phyloP scores from a whole-genome alignment of 805 yeast species.

The Hanseniaspora mollemarum region DNA sequence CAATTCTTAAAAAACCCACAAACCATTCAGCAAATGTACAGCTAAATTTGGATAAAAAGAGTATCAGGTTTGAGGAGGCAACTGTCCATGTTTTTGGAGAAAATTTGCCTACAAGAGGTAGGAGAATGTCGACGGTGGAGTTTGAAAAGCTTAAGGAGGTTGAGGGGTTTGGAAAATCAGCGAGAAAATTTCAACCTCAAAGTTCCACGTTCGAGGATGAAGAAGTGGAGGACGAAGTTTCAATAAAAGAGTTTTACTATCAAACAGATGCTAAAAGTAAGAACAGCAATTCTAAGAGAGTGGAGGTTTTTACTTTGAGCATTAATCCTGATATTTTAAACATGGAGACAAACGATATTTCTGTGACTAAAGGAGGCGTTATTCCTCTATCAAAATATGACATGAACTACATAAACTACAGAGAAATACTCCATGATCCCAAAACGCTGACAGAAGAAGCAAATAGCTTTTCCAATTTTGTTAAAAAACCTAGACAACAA shows the following conservation, averaged over 20 bases:
- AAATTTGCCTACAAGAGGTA: constrained; percentile 8
- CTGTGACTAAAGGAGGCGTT: constrained; percentile 15
- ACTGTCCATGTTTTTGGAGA: constrained; percentile 11
- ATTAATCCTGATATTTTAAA: constrained; percentile 4
- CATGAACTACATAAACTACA: constrained; percentile 12
- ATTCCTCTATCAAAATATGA: constrained; percentile 11
- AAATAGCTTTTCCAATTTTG: not conserved
- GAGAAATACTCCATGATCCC: constrained; percentile 14
- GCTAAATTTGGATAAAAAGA: constrained; percentile 11
- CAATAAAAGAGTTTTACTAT: constrained; percentile 6
- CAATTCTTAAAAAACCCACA: constrained; percentile 6
- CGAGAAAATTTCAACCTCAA: constrained; percentile 2
- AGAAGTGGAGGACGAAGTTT: constrained; percentile 3
- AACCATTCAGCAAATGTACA: constrained; percentile 1
- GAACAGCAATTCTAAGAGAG: not conserved
- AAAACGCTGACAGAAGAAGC: constrained; percentile 10
- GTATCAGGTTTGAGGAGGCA: constrained; percentile 5
- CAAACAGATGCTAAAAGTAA: constrained; percentile 4
- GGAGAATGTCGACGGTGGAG: constrained; percentile 5
- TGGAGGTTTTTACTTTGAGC: constrained; percentile 3
- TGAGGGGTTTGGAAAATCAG: constrained; percentile 12
- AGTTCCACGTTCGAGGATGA: constrained; percentile 4
- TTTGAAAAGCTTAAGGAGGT: constrained; percentile 8
- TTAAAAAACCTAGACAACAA: constrained; percentile 7
- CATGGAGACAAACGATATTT: constrained; percentile 12